phyloP scores from a whole-genome alignment of 352 stramenopile genomes.

The Phytophthora syringae region DNA sequence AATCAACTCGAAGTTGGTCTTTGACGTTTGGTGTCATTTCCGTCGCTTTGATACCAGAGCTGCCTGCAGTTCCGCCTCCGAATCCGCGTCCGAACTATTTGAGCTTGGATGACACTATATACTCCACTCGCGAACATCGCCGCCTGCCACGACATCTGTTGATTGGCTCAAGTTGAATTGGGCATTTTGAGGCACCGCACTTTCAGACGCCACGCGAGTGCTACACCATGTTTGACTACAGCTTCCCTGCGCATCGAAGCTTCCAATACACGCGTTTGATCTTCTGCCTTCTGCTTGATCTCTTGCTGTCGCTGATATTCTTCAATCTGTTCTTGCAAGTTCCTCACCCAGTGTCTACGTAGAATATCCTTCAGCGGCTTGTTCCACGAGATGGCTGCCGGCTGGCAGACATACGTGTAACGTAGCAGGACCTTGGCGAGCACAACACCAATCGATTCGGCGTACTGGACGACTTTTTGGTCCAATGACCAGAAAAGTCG shows the following conservation, averaged over 20 bases:
- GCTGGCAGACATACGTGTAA: constrained; percentile 8
- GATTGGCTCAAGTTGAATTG: too few relatives aligned
- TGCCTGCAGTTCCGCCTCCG: neutral
- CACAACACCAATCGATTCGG: neutral
- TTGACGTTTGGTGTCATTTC: neutral
- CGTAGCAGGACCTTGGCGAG: neutral
- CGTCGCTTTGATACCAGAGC: neutral
- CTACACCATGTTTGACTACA: too few relatives aligned
- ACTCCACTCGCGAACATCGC: too few relatives aligned
- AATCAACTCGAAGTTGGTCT: neutral
- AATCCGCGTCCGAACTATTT: neutral
- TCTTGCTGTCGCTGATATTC: too few relatives aligned
- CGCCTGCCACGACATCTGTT: too few relatives aligned
- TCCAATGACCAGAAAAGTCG: constrained; percentile 9
- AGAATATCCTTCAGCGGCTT: constrained; percentile 3
- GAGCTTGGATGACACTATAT: neutral
- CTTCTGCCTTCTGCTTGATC: too few relatives aligned
- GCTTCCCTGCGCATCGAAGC: too few relatives aligned
- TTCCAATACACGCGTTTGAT: too few relatives aligned
- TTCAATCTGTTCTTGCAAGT: neutral
- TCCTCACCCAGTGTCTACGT: neutral
- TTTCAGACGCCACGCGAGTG: too few relatives aligned
- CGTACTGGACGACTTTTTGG: constrained; percentile 3
- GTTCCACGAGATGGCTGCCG: constrained; percentile 9
- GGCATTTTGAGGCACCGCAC: too few relatives aligned